These are phyloP conservation scores for Lojkania enalia DNA, from an alignment of 2,329 filamentous ascomycete species.

Conservation along the genomic window DNA sequence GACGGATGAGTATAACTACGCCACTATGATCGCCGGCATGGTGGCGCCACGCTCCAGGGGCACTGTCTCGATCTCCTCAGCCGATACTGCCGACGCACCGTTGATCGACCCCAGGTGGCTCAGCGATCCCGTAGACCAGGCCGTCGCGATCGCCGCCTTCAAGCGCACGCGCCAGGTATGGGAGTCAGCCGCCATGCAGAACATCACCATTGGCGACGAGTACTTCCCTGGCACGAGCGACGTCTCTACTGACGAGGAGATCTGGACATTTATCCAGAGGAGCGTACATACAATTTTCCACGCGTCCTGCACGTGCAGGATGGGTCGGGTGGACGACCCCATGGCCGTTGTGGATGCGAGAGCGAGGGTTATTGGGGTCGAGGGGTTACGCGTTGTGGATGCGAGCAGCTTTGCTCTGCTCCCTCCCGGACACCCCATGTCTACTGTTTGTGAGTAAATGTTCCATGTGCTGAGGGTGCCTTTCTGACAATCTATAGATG, in stretches of 20 bases:
- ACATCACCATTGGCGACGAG: conserved; percentile 22
- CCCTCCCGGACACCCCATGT: conserved; percentile 43
- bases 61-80: conserved; percentile 36
- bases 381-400: conserved; percentile 42
- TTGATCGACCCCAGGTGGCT: conserved; percentile 44
- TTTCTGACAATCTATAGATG: neutral
- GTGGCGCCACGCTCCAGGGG: conserved; percentile 42
- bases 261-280: conserved; percentile 23
- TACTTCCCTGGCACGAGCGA: conserved; percentile 26
- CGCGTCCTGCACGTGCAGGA: conserved; percentile 29
- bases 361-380: conserved; percentile 39
- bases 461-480: neutral
- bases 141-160: conserved; percentile 36
- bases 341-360: conserved; percentile 41
- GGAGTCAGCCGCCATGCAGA: conserved; percentile 21
- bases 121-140: conserved; percentile 33
- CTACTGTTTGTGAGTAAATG: conserved; percentile 22
- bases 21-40: conserved; percentile 34
- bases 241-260: conserved; percentile 30
- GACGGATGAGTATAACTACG: conserved; percentile 37
- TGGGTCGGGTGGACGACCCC: conserved; percentile 34
- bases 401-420: conserved; percentile 35
- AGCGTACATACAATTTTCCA: conserved; percentile 28
- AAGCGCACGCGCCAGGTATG: conserved; percentile 36
- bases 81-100: conserved; percentile 30